phyloP scores from a whole-genome alignment of 2,329 filamentous ascomycete species.

The Furcasterigmium sp. region DNA sequence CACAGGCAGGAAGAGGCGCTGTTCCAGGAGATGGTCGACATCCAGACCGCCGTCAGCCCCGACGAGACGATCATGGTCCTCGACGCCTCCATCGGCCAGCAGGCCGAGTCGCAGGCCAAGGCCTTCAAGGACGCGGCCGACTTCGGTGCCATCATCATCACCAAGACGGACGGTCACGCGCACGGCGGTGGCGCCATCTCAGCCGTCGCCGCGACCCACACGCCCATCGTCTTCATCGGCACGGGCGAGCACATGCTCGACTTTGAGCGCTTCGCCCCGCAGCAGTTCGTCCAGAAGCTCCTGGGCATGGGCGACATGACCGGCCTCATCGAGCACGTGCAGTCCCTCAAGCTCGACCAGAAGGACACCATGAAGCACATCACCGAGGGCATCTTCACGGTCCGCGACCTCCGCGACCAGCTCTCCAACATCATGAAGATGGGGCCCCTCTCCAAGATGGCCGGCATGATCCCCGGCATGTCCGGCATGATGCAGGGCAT shows the following conservation, averaged over 20 bases:
- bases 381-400: conserved; percentile 90
- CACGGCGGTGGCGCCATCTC: conserved; percentile 96
- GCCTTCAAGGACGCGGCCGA: conserved; percentile 97
- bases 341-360: conserved; percentile 90
- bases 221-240: conserved; percentile 95
- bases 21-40: conserved; percentile 97
- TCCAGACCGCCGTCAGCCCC: conserved; percentile 82
- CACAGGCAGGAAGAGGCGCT: conserved; percentile 93
- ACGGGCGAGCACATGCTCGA: conserved; percentile 97
- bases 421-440: conserved; percentile 99
- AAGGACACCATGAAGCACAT: conserved; percentile 99
- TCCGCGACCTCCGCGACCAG: conserved; percentile 91
- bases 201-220: conserved; percentile 91
- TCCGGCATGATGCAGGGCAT: conserved; percentile 91
- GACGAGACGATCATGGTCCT: conserved; percentile 99
- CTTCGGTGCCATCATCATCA: conserved; percentile 98
- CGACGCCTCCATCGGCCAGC: conserved; percentile 93
- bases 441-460: conserved; percentile 95
- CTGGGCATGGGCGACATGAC: conserved; percentile 97
- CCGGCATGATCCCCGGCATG: conserved; percentile 96
- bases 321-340: conserved; percentile 92
- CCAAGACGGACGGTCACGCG: conserved; percentile 95
- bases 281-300: conserved; percentile 89
- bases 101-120: conserved; percentile 88
- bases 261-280: conserved; percentile 84